phyloP scores from a whole-genome alignment of 441 rosid species.

The Oxalis stricta region DNA sequence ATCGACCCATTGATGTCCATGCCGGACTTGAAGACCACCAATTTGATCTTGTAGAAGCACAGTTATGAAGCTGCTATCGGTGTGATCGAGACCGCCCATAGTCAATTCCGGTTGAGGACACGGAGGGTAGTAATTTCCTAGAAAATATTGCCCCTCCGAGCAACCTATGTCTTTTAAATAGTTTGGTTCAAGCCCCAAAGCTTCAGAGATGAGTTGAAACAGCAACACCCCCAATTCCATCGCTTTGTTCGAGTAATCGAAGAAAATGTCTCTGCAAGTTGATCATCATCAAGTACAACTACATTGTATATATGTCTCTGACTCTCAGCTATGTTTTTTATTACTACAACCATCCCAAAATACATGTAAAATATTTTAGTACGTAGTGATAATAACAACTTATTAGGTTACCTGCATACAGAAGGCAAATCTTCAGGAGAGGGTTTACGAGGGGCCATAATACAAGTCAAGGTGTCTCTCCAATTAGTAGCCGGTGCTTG shows the following conservation, averaged over 20 bases:
- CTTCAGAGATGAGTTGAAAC: conserved; percentile 19
- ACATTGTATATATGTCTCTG: too few species aligned
- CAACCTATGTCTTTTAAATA: conserved; percentile 20
- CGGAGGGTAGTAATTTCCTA: conserved; percentile 24
- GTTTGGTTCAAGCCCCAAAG: conserved; percentile 16
- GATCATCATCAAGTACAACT: too few species aligned
- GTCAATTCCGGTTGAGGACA: conserved; percentile 23
- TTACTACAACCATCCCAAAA: neutral
- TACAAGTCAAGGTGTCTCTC: conserved; percentile 10
- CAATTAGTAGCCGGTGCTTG: conserved; percentile 5
- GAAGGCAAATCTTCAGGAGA: conserved; percentile 3
- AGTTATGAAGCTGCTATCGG: conserved; percentile 17
- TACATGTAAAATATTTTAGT: too few species aligned
- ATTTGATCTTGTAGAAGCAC: conserved; percentile 25
- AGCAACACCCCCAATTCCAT: conserved; percentile 1
- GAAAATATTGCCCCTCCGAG: conserved; percentile 3
- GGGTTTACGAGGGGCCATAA: conserved; percentile 12
- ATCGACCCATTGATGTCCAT: conserved; percentile 13
- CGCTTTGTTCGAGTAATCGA: conserved; percentile 14
- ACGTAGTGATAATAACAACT: too few species aligned
- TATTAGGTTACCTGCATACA: conserved; percentile 10
- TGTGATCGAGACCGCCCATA: conserved; percentile 14
- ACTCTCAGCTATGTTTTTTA: neutral
- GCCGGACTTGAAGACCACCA: conserved; percentile 26
- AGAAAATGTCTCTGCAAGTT: conserved; percentile 11